These are phyloP conservation scores for Pseudogymnoascus sp. DNA, from an alignment of 2,329 filamentous ascomycete genomes.

Conservation along the genomic window DNA sequence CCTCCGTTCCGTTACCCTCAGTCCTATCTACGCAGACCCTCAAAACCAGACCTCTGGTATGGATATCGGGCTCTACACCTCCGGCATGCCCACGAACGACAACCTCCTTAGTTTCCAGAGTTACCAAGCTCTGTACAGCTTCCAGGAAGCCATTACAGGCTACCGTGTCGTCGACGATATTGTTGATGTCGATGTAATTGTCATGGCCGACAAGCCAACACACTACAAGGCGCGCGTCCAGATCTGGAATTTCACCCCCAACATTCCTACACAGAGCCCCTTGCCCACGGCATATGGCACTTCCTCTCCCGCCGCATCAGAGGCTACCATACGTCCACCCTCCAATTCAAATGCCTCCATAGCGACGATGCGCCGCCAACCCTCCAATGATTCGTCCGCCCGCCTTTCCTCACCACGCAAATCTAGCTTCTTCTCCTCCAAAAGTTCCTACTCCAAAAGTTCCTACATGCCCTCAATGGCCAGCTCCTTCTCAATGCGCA, in stretches of 20 bases:
- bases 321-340: not conserved
- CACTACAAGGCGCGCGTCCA: slow-evolving; percentile 6
- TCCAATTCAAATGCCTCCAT: not conserved
- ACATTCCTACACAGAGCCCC: not conserved
- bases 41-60: not conserved
- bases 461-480: not conserved
- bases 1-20: slow-evolving; percentile 4
- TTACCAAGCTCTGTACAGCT: not conserved
- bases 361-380: not conserved
- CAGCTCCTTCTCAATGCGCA: not conserved
- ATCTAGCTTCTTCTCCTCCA: not conserved
- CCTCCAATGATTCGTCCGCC: not conserved
- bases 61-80: slow-evolving; percentile 5
- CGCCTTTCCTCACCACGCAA: not conserved
- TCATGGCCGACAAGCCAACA: slow-evolving; percentile 2
- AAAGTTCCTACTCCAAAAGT: not conserved
- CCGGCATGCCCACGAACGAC: not conserved
- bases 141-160: slow-evolving; percentile 9
- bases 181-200: slow-evolving; percentile 4
- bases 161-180: slow-evolving; percentile 4
- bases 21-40: slow-evolving; percentile 9
- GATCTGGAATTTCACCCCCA: slow-evolving; percentile 4
- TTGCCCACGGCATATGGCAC: not conserved
- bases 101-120: slow-evolving; percentile 8
- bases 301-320: not conserved